Conservation (phyloP, 1,284 basidiomycete genomes). For the Agaricales sp. region DNA sequence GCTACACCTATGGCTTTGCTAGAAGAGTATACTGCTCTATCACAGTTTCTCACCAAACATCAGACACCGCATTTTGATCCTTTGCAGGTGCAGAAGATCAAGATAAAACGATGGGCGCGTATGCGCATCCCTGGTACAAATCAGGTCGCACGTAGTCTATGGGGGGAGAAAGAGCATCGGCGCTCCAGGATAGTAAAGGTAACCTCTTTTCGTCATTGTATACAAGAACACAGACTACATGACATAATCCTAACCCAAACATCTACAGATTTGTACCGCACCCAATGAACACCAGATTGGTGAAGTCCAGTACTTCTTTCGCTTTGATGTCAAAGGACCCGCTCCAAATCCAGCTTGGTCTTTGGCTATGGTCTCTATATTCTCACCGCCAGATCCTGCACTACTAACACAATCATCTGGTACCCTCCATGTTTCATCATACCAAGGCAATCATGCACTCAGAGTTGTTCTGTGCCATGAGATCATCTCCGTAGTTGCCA, state of each 20-base stretch:
- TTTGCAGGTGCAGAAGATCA: not conserved
- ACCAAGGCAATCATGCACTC: constrained; percentile 11
- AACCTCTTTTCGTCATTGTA: constrained; percentile 3
- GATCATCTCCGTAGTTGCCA: constrained; percentile 18
- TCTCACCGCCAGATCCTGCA: constrained; percentile 11
- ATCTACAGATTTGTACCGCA: constrained; percentile 4
- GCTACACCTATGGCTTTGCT: not conserved
- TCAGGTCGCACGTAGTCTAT: constrained; percentile 17
- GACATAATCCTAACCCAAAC: not conserved
- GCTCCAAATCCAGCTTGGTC: not conserved
- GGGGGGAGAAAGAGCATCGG: constrained; percentile 14
- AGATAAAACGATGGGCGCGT: constrained; percentile 16
- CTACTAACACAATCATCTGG: constrained; percentile 12
- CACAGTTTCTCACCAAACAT: no score
- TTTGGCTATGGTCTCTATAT: constrained; percentile 15
- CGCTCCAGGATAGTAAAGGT: constrained; percentile 18
- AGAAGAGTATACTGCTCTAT: not conserved
- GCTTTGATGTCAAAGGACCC: not conserved
- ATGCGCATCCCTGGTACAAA: constrained; percentile 17
- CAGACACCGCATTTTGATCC: no score
- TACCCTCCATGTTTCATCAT: constrained; percentile 14
- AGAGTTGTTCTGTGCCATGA: constrained; percentile 11
- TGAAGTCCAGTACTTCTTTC: constrained; percentile 19
- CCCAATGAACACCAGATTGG: constrained; percentile 9
- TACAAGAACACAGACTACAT: constrained; percentile 1